phyloP scores from a whole-genome alignment of 768 basidiomycete genomes.

The Hygrocybe punicea region DNA sequence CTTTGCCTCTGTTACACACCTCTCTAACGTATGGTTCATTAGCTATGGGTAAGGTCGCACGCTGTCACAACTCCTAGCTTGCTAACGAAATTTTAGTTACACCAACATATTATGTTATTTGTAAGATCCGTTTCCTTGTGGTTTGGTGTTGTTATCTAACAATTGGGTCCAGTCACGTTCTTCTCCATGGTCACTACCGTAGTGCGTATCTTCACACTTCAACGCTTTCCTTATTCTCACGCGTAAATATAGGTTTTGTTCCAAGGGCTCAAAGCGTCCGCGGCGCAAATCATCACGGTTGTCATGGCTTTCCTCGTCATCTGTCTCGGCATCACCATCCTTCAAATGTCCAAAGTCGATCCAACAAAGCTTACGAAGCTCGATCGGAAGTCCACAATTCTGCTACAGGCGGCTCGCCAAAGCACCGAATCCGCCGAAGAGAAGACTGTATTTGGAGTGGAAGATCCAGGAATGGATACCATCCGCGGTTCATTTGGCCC shows the following conservation, averaged over 20 bases:
- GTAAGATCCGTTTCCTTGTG: slow-evolving; percentile 39
- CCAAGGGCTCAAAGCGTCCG: slow-evolving; percentile 80
- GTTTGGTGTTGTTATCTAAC: background rate
- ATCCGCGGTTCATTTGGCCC: slow-evolving; percentile 89
- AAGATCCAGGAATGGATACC: slow-evolving; percentile 92
- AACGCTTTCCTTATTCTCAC: background rate
- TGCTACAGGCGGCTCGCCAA: slow-evolving; percentile 78
- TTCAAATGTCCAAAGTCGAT: slow-evolving; percentile 95
- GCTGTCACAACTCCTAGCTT: slow-evolving; percentile 7
- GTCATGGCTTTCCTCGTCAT: slow-evolving; percentile 91
- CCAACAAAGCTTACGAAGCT: slow-evolving; percentile 73
- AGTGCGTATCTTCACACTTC: slow-evolving; percentile 36
- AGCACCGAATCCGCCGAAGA: slow-evolving; percentile 70
- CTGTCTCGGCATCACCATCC: slow-evolving; percentile 87
- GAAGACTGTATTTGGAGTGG: slow-evolving; percentile 58
- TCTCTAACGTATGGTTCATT: slow-evolving; percentile 15
- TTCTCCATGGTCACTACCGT: slow-evolving; percentile 82
- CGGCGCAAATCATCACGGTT: slow-evolving; percentile 79
- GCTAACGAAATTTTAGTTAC: slow-evolving; percentile 53
- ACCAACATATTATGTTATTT: slow-evolving; percentile 83
- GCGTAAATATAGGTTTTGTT: slow-evolving; percentile 62
- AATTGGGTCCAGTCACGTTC: slow-evolving; percentile 58
- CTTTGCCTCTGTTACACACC: background rate
- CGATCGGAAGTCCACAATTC: slow-evolving; percentile 85
- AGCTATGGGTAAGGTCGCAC: slow-evolving; percentile 58